phyloP scores from a whole-genome alignment of 2,329 filamentous ascomycete genomes.

The Colletotrichum cordylinicola region DNA sequence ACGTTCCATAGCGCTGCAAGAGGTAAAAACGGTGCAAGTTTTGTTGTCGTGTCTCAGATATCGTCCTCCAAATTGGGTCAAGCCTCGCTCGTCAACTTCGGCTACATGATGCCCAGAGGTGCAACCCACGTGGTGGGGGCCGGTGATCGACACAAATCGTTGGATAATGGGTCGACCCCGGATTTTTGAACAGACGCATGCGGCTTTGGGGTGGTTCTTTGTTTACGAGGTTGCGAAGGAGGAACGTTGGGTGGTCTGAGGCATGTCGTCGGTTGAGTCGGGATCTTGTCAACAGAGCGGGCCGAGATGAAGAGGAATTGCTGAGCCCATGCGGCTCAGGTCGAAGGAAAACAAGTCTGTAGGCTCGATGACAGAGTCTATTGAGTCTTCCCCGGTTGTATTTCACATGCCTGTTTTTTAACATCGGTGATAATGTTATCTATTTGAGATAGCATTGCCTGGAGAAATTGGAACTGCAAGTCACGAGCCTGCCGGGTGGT shows the following conservation, averaged over 20 bases:
- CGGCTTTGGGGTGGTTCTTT: not conserved
- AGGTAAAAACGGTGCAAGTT: not conserved
- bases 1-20: not conserved
- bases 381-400: not conserved
- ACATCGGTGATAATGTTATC: too few relatives aligned
- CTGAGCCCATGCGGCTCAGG: not conserved
- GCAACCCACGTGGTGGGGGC: not conserved
- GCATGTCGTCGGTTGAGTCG: not conserved
- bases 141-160: not conserved
- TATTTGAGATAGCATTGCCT: not conserved
- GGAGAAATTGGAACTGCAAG: not conserved
- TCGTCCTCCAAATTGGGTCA: not conserved
- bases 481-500: not conserved
- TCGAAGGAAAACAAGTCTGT: not conserved
- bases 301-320: not conserved
- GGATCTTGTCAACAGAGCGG: not conserved
- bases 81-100: not conserved
- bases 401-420: not conserved
- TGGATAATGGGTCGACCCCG: not conserved
- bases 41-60: constrained; percentile 5
- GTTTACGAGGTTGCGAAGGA: not conserved
- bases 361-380: not conserved
- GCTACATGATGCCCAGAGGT: not conserved
- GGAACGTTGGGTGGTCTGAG: not conserved
- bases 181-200: not conserved